Conservation (phyloP, 208 protist genomes). For the Trypanosomatidae sp. region DNA sequence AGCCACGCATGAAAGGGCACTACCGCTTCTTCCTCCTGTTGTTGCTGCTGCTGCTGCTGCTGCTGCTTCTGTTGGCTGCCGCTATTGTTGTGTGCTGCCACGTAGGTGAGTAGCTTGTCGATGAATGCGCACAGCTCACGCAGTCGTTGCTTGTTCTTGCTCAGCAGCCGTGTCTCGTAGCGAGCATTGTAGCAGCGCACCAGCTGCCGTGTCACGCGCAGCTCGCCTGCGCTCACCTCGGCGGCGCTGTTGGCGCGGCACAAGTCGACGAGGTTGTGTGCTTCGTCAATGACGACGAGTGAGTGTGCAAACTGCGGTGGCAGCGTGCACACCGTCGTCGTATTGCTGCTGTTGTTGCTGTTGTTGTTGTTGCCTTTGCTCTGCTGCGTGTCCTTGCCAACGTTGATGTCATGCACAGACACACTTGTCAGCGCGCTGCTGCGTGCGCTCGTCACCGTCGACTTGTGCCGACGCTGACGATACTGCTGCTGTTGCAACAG, state of each 20-base stretch:
- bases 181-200: conserved; percentile 46
- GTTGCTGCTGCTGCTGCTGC: not conserved
- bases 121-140: conserved; percentile 70
- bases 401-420: no score
- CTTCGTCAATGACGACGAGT: conserved; percentile 92
- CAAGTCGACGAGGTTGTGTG: conserved; percentile 92
- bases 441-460: no score
- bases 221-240: conserved; percentile 18
- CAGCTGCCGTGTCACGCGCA: conserved; percentile 19
- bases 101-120: conserved; percentile 9
- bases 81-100: not conserved
- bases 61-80: not conserved
- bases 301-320: conserved; percentile 50
- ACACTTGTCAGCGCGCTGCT: no score
- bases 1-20: conserved; percentile 31
- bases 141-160: conserved; percentile 78
- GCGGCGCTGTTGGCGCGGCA: conserved; percentile 75
- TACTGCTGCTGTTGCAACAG: no score
- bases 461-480: no score
- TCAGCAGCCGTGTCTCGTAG: conserved; percentile 73
- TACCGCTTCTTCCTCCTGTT: conserved; percentile 1
- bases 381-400: not conserved
- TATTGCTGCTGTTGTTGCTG: conserved; percentile 5
- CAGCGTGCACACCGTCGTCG: conserved; percentile 8
- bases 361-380: not conserved